Conservation (phyloP, 192 early-diverging fungal species). For the Backusella tuberculispora region DNA sequence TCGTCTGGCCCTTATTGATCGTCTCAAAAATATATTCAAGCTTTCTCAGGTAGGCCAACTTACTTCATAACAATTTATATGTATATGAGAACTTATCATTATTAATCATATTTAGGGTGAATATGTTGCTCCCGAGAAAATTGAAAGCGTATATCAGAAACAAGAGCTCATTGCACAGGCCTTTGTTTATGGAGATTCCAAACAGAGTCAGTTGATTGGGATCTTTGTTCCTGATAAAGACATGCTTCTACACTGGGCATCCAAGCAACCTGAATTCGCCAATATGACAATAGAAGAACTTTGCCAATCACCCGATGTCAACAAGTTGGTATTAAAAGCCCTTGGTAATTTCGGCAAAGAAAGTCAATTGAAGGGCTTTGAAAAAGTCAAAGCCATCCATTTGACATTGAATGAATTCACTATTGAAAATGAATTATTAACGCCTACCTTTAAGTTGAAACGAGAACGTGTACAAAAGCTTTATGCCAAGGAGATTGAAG, state of each 20-base stretch:
- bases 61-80: neutral
- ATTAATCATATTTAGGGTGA: constrained; percentile 66
- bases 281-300: constrained; percentile 46
- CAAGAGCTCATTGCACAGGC: constrained; percentile 78
- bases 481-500: constrained; percentile 68
- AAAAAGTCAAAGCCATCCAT: constrained; percentile 76
- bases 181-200: constrained; percentile 93
- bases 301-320: constrained; percentile 45
- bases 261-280: constrained; percentile 26
- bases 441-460: constrained; percentile 93
- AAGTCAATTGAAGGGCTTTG: constrained; percentile 84
- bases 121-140: constrained; percentile 92
- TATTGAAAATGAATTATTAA: constrained; percentile 81
- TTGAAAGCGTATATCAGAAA: constrained; percentile 78
- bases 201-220: constrained; percentile 83
- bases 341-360: constrained; percentile 61
- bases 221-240: constrained; percentile 85
- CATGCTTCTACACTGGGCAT: constrained; percentile 68
- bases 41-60: neutral
- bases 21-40: constrained; percentile 81
- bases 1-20: constrained; percentile 80
- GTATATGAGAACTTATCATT: neutral
- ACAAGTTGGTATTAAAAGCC: constrained; percentile 56
- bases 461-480: constrained; percentile 72
- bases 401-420: constrained; percentile 77